A percentile compares a stretch with the other conserved stretches of the same genome.
Evolutionary conservation across 2,329 filamentous ascomycete species (phyloP).

Genomic region (Pseudonectria foliicola): DNA sequence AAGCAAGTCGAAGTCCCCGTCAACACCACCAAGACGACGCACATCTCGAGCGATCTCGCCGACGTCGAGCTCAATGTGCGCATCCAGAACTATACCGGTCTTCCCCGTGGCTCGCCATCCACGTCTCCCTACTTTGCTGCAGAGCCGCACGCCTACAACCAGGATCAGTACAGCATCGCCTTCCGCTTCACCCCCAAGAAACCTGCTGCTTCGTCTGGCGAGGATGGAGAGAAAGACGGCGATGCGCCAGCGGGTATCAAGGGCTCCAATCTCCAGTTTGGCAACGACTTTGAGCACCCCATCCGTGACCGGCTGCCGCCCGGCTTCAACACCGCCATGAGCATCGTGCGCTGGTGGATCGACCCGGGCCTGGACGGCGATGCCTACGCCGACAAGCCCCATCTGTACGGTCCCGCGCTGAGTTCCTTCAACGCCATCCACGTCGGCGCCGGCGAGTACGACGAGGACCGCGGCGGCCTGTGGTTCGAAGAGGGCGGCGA

Average conservation of each 20-base stretch:
- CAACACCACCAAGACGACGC: constrained; percentile 58
- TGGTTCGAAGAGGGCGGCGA: constrained; percentile 62
- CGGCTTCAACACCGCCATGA: constrained; percentile 77
- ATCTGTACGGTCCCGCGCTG: constrained; percentile 76
- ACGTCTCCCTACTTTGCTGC: constrained; percentile 73
- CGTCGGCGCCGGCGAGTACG: constrained; percentile 49
- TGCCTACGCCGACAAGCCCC: constrained; percentile 77
- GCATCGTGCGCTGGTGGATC: constrained; percentile 81
- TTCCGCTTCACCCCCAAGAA: constrained; percentile 70
- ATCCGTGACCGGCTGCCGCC: constrained; percentile 81
- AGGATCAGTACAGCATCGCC: constrained; percentile 79
- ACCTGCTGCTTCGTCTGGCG: constrained; percentile 10
- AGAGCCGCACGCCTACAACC: constrained; percentile 55
- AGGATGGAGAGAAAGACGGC: too few species aligned
- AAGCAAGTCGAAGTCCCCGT: constrained; percentile 69
- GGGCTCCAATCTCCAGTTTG: constrained; percentile 74
- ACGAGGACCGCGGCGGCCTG: constrained; percentile 42
- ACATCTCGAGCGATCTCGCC: constrained; percentile 56
- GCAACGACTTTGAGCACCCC: constrained; percentile 90
- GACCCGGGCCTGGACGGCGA: constrained; percentile 90
- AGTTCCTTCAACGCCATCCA: constrained; percentile 72
- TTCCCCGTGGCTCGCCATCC: constrained; percentile 61
- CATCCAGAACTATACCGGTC: constrained; percentile 59
- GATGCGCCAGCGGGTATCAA: too few species aligned
- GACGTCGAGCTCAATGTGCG: constrained; percentile 66